Evolutionary conservation across 805 yeast species (phyloP).

Genomic region (Candida ortonii): DNA sequence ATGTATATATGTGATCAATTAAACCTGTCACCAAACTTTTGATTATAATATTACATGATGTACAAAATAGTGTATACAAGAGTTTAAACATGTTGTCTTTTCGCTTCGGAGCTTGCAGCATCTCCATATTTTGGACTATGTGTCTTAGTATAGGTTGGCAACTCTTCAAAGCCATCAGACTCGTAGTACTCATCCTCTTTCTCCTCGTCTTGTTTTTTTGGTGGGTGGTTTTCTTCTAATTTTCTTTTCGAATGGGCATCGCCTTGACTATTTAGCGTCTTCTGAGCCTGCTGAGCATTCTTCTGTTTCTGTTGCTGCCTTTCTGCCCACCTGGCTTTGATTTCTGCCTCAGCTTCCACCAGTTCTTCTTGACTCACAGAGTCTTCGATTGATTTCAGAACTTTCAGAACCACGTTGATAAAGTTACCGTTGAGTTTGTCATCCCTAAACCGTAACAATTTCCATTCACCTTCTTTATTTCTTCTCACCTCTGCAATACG

Average conservation of each 20-base stretch:
- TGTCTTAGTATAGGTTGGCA: constrained; percentile 28
- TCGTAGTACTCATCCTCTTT: constrained; percentile 33
- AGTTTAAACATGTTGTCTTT: constrained; percentile 17
- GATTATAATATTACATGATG: no score
- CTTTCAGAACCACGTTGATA: constrained; percentile 73
- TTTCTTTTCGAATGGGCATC: constrained; percentile 9
- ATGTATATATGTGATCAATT: constrained; percentile 14
- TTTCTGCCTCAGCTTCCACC: constrained; percentile 50
- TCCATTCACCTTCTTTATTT: constrained; percentile 71
- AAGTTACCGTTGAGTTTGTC: constrained; percentile 91
- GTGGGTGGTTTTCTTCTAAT: constrained; percentile 9
- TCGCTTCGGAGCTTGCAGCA: constrained; percentile 11
- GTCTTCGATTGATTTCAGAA: constrained; percentile 80
- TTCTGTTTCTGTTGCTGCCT: constrained; percentile 41
- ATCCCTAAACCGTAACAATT: constrained; percentile 83
- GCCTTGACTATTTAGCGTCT: constrained; percentile 14
- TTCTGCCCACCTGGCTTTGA: constrained; percentile 59
- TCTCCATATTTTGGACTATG: constrained; percentile 32
- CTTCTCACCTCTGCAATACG: constrained; percentile 83
- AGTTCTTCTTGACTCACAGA: constrained; percentile 81
- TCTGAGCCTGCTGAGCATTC: constrained; percentile 21
- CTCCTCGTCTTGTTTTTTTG: constrained; percentile 9
- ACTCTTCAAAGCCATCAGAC: constrained; percentile 37
- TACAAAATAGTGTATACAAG: no score
- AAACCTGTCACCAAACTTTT: no score